Percentiles rank a stretch among this genome's conserved stretches.
These are phyloP conservation scores for Calonectria fujianensis DNA, from an alignment of 2,329 filamentous ascomycete genomes.

Conservation along the genomic window DNA sequence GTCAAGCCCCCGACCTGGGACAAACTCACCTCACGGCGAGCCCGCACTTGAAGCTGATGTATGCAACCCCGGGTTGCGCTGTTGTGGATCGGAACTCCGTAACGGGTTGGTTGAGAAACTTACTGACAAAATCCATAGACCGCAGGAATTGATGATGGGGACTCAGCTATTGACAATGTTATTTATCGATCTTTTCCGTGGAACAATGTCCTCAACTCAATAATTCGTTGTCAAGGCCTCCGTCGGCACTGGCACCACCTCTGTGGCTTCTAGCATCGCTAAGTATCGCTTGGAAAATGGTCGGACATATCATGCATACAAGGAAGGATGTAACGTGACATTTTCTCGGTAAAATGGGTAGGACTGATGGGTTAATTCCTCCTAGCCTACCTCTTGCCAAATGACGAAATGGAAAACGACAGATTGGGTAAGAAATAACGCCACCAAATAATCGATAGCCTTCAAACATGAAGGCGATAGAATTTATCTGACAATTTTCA, in stretches of 20 bases:
- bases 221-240: neutral
- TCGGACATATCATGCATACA: constrained; percentile 34
- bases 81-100: neutral
- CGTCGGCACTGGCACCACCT: constrained; percentile 10
- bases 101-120: accelerated
- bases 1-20: neutral
- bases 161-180: constrained; percentile 19
- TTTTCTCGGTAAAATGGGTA: accelerated
- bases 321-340: constrained; percentile 29
- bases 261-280: constrained; percentile 29
- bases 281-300: constrained; percentile 31
- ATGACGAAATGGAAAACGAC: constrained; percentile 33
- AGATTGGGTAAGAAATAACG: constrained; percentile 1
- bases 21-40: neutral
- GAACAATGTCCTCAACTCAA: neutral
- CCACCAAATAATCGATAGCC: neutral
- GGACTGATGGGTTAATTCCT: neutral
- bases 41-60: constrained; percentile 28
- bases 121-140: neutral
- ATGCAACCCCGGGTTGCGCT: neutral
- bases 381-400: constrained; percentile 27
- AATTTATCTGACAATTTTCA: neutral
- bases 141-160: constrained; percentile 9
- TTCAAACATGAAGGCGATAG: neutral
- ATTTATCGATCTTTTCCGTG: neutral